These are phyloP conservation scores for Coprinopsis sp. DNA, from an alignment of 768 basidiomycete species.

Conservation along the genomic window DNA sequence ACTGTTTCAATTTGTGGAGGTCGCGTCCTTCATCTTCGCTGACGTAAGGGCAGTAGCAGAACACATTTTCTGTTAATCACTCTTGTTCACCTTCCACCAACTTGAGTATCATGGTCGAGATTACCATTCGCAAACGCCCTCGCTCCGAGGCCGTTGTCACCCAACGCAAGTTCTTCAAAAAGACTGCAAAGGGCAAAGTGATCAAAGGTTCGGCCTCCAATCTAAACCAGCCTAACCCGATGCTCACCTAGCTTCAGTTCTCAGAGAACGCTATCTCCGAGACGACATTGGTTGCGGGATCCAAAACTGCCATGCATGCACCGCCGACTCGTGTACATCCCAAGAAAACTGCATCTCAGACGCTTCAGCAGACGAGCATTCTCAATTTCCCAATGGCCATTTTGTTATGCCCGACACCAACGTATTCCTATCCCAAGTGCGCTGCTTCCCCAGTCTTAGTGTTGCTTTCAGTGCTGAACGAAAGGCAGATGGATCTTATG, in stretches of 20 bases:
- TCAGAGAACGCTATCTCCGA: constrained; percentile 90
- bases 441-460: constrained; percentile 13
- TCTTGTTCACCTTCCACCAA: neutral
- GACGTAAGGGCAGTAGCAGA: neutral
- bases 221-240: neutral
- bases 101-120: constrained; percentile 41
- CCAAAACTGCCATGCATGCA: constrained; percentile 63
- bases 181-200: constrained; percentile 90
- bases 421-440: constrained; percentile 84
- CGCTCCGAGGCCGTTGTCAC: constrained; percentile 68
- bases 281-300: constrained; percentile 90
- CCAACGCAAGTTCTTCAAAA: constrained; percentile 93
- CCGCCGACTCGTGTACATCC: constrained; percentile 6
- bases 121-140: constrained; percentile 70
- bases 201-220: constrained; percentile 64
- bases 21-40: too few species aligned
- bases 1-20: too few species aligned
- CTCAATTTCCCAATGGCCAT: constrained; percentile 59
- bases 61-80: neutral
- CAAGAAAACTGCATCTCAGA: constrained; percentile 19
- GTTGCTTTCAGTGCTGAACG: constrained; percentile 8
- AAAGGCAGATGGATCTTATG: constrained; percentile 83
- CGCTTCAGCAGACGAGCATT: constrained; percentile 57
- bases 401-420: constrained; percentile 93
- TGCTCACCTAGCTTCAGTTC: constrained; percentile 44